These are phyloP conservation scores for Spiromastix sp. DNA, from an alignment of 2,329 filamentous ascomycete species.

Conservation along the genomic window DNA sequence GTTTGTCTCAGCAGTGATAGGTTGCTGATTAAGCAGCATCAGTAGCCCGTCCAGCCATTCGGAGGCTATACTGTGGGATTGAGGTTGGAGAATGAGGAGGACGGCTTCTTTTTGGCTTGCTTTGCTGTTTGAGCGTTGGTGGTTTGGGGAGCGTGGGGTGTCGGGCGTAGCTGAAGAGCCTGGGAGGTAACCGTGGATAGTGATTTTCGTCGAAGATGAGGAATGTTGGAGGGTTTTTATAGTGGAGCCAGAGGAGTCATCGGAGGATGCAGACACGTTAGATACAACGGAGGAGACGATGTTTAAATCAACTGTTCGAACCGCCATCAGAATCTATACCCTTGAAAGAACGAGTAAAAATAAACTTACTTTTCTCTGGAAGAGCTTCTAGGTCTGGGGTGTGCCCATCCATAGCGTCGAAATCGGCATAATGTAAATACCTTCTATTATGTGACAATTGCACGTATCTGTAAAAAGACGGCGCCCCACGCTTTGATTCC, in stretches of 20 bases:
- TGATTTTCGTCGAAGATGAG: slow-evolving; percentile 65
- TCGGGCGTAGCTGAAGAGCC: slow-evolving; percentile 19
- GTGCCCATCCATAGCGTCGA: slow-evolving; percentile 51
- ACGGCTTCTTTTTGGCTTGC: slow-evolving; percentile 51
- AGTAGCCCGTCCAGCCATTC: slow-evolving; percentile 95
- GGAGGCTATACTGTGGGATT: slow-evolving; percentile 71
- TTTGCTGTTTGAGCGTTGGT: slow-evolving; percentile 22
- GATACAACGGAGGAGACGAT: slow-evolving; percentile 88
- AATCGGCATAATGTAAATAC: slow-evolving; percentile 84
- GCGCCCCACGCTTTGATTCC: slow-evolving; percentile 30
- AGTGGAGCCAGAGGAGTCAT: slow-evolving; percentile 38
- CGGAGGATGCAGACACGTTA: slow-evolving; percentile 64
- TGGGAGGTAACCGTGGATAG: slow-evolving; percentile 63
- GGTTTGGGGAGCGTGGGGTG: slow-evolving; percentile 24
- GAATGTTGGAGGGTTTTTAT: slow-evolving; percentile 32
- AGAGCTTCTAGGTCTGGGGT: slow-evolving; percentile 65
- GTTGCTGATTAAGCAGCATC: slow-evolving; percentile 89
- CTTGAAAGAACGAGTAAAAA: too few relatives aligned
- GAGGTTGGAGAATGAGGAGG: slow-evolving; percentile 72
- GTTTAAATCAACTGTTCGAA: slow-evolving; percentile 59
- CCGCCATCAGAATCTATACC: too few relatives aligned
- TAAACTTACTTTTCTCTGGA: slow-evolving; percentile 55
- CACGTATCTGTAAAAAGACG: slow-evolving; percentile 67
- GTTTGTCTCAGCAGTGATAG: slow-evolving; percentile 93
- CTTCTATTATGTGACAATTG: slow-evolving; percentile 83